Conservation (phyloP, 1,284 basidiomycete genomes). For the Ganoderma meredithae region DNA sequence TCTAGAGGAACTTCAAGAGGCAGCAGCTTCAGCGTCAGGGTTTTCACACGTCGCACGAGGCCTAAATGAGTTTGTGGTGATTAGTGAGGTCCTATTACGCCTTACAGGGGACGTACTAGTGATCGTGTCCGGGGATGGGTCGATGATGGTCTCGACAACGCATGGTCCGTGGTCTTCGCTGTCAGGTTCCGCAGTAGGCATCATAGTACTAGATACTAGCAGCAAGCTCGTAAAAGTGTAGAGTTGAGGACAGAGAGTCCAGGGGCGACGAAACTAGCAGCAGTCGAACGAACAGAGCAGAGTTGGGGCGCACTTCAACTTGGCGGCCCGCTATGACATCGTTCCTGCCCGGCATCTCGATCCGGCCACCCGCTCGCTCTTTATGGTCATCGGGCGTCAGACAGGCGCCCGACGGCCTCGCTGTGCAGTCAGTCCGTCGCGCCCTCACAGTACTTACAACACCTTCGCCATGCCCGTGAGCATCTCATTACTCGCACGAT, state of each 20-base stretch:
- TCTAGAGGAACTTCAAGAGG: slow-evolving; percentile 80
- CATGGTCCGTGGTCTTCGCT: slow-evolving; percentile 56
- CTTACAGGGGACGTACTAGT: slow-evolving; percentile 59
- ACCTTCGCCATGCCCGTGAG: slow-evolving; percentile 64
- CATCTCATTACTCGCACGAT: slow-evolving; percentile 18
- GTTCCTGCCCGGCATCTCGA: slow-evolving; percentile 11
- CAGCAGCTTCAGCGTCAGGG: slow-evolving; percentile 79
- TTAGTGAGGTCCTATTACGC: not conserved
- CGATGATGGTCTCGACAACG: slow-evolving; percentile 50
- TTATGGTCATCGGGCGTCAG: slow-evolving; percentile 4
- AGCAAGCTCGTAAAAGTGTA: not conserved
- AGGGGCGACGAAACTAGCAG: not conserved
- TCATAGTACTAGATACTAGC: not conserved
- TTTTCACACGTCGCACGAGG: slow-evolving; percentile 81
- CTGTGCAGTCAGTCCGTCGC: slow-evolving; percentile 9
- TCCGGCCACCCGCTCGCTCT: slow-evolving; percentile 18
- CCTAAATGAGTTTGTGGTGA: slow-evolving; percentile 49
- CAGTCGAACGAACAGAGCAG: not conserved
- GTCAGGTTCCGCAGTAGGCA: slow-evolving; percentile 14
- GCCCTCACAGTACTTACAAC: not conserved
- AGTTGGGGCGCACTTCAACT: not conserved
- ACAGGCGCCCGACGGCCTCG: slow-evolving; percentile 17
- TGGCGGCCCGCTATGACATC: slow-evolving; percentile 24
- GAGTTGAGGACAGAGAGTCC: not conserved
- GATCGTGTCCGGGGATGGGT: slow-evolving; percentile 73